These are phyloP conservation scores for Chlamydomonas applanata DNA, from an alignment of 139 green algal genomes.

Conservation along the genomic window DNA sequence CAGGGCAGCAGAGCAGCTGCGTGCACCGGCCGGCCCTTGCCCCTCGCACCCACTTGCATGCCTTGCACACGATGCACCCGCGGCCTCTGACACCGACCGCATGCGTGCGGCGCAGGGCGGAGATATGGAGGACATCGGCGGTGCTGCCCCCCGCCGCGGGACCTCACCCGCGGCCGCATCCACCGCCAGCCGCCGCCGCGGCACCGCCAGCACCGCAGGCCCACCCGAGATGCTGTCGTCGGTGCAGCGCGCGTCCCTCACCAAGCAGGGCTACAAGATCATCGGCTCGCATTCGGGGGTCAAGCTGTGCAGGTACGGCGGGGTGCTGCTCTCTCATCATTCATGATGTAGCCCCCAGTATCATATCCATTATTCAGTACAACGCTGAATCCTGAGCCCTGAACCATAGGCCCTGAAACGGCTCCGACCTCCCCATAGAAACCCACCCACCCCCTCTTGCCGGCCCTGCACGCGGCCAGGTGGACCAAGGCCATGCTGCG, in stretches of 20 bases:
- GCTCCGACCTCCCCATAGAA: background rate
- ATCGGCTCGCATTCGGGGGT: constrained; percentile 82
- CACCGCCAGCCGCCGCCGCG: background rate
- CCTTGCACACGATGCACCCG: too few species aligned
- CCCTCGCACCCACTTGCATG: too few species aligned
- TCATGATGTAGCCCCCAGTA: background rate
- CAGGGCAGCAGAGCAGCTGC: too few species aligned
- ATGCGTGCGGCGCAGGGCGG: too few species aligned
- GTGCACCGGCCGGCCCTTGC: too few species aligned
- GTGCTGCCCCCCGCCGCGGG: constrained; percentile 1
- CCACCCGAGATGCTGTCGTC: constrained; percentile 68
- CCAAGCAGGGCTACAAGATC: constrained; percentile 85
- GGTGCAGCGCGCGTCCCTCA: constrained; percentile 51
- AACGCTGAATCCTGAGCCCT: background rate
- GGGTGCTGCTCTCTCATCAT: background rate
- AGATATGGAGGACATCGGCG: background rate
- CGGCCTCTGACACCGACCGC: too few species aligned
- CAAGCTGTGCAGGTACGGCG: constrained; percentile 72
- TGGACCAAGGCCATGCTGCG: constrained; percentile 71
- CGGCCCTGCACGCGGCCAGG: constrained; percentile 10
- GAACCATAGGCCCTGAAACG: background rate
- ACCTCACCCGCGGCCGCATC: background rate
- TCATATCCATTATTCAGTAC: background rate
- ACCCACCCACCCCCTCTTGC: background rate
- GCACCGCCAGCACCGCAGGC: background rate